Evolutionary conservation across 148 eudicot genomes (phyloP).

Genomic region (Hydrangea macrophylla): DNA sequence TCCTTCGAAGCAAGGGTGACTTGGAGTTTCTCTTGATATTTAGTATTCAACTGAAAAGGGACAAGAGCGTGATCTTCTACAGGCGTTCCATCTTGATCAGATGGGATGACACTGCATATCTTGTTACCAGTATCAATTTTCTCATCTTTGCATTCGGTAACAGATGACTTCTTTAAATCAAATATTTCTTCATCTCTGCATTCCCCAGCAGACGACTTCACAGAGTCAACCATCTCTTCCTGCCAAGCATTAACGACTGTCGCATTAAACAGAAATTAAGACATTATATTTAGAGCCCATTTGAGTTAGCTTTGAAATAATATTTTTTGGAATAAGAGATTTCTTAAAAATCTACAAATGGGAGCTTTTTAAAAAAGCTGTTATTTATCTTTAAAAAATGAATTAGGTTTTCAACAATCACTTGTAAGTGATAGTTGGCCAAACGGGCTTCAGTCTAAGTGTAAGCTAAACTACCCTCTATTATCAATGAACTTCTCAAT

Average conservation of each 20-base stretch:
- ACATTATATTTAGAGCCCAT: no score
- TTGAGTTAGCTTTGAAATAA: no score
- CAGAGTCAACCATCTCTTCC: slow-evolving; percentile 20
- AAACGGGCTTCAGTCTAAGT: no score
- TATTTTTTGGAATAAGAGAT: no score
- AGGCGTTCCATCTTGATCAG: slow-evolving; percentile 23
- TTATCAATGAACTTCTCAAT: background rate
- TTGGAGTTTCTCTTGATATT: slow-evolving; percentile 24
- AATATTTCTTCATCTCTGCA: slow-evolving; percentile 16
- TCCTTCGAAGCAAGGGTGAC: slow-evolving; percentile 29
- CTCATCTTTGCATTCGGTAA: slow-evolving; percentile 15
- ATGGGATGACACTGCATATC: slow-evolving; percentile 17
- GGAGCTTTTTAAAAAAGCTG: no score
- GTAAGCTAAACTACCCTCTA: background rate
- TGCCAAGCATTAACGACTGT: slow-evolving; percentile 10
- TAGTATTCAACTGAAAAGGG: slow-evolving; percentile 21
- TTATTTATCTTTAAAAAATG: no score
- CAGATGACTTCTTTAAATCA: background rate
- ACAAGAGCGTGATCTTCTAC: slow-evolving; percentile 23
- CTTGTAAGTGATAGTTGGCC: no score
- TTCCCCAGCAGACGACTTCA: slow-evolving; percentile 6
- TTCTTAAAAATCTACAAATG: no score
- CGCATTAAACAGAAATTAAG: background rate
- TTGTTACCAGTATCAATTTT: slow-evolving; percentile 23
- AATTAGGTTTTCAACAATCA: no score